A percentile compares a stretch with the other conserved stretches of the same genome.
Evolutionary conservation across 2,329 filamentous ascomycete genomes (phyloP).

Genomic region (Alternaria arborescens): DNA sequence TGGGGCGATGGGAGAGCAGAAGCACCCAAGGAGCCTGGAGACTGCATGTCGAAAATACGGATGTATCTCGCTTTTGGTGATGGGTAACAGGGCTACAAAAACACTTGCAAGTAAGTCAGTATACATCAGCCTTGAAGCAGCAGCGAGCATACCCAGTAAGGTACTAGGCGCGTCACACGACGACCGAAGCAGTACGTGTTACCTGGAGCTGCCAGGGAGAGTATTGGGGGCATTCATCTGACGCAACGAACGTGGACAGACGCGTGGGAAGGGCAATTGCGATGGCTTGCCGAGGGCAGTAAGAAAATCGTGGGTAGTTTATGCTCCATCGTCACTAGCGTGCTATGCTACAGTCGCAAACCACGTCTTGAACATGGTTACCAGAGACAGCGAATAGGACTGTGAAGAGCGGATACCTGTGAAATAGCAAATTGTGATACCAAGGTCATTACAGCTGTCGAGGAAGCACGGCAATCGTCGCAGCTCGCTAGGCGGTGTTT

Average conservation of each 20-base stretch:
- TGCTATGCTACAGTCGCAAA: slow-evolving; percentile 10
- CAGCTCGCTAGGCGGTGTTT: not conserved
- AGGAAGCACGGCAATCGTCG: not conserved
- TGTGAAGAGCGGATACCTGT: not conserved
- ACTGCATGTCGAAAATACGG: slow-evolving; percentile 1
- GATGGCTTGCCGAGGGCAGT: slow-evolving; percentile 9
- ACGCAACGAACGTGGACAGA: slow-evolving; percentile 20
- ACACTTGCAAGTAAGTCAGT: slow-evolving; percentile 9
- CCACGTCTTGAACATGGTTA: slow-evolving; percentile 3
- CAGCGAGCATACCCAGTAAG: slow-evolving; percentile 22
- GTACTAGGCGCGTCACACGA: slow-evolving; percentile 23
- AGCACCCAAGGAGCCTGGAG: not conserved
- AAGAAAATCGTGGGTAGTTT: slow-evolving; percentile 22
- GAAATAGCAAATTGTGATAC: not conserved
- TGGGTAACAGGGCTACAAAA: not conserved
- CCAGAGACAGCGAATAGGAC: not conserved
- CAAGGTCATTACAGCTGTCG: fast-evolving
- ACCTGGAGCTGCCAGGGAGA: slow-evolving; percentile 45
- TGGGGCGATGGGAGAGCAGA: not conserved
- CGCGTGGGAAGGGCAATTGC: slow-evolving; percentile 27
- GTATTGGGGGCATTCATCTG: slow-evolving; percentile 50
- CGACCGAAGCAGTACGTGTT: slow-evolving; percentile 36
- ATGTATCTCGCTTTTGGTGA: not conserved
- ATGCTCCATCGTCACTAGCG: slow-evolving; percentile 19
- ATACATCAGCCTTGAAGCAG: not conserved